Percentiles rank a stretch among this genome's conserved stretches.
Conservation (phyloP, 1,139 yeast genomes). For the Cylindricascospora bacillispora region DNA sequence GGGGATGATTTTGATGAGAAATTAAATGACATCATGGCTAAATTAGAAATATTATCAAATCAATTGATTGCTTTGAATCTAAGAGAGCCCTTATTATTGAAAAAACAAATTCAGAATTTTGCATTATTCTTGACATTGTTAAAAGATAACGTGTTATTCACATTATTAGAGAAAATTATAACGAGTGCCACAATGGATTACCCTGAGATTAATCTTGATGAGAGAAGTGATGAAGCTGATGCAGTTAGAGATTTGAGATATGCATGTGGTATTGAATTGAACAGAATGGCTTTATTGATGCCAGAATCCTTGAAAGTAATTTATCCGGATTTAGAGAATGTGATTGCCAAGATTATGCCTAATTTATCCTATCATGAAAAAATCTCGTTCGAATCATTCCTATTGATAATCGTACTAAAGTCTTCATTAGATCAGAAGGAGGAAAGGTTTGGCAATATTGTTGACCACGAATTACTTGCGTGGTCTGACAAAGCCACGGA, state of each 20-base stretch:
- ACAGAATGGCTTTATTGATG: slow-evolving; percentile 85
- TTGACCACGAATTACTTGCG: slow-evolving; percentile 81
- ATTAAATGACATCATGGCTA: slow-evolving; percentile 41
- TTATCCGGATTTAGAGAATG: slow-evolving; percentile 69
- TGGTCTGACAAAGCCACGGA: slow-evolving; percentile 92
- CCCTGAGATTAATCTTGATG: slow-evolving; percentile 42
- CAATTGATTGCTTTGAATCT: slow-evolving; percentile 63
- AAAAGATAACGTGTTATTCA: slow-evolving; percentile 70
- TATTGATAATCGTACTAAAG: slow-evolving; percentile 82
- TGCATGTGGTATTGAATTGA: slow-evolving; percentile 89
- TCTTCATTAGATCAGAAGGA: slow-evolving; percentile 59
- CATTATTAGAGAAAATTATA: slow-evolving; percentile 74
- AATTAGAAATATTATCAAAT: slow-evolving; percentile 68
- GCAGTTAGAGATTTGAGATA: slow-evolving; percentile 77
- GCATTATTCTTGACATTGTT: slow-evolving; percentile 95
- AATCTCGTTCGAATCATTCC: slow-evolving; percentile 84
- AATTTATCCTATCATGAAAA: slow-evolving; percentile 83
- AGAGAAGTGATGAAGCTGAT: slow-evolving; percentile 63
- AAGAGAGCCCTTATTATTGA: slow-evolving; percentile 65
- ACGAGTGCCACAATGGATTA: slow-evolving; percentile 80
- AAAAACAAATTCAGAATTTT: slow-evolving; percentile 81
- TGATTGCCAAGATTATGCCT: slow-evolving; percentile 57
- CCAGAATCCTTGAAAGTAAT: slow-evolving; percentile 80
- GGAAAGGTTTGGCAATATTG: slow-evolving; percentile 70
- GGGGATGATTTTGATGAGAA: slow-evolving; percentile 49